phyloP scores from a whole-genome alignment of 345 rosid genomes.

The Gossypium anomalum region DNA sequence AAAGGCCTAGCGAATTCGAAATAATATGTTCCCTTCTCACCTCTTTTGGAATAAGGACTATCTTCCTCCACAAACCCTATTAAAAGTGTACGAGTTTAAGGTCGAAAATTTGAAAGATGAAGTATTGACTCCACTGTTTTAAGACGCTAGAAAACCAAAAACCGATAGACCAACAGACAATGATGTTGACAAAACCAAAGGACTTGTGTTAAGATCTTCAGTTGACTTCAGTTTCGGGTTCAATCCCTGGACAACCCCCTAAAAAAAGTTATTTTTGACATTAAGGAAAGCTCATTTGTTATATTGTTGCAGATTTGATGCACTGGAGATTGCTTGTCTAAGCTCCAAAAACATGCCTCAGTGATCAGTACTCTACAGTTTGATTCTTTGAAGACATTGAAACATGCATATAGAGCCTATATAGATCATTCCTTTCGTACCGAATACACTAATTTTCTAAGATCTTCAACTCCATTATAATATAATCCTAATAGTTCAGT shows the following conservation, averaged over 20 bases:
- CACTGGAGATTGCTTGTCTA: neutral
- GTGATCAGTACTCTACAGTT: neutral
- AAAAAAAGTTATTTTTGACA: neutral
- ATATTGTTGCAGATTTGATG: constrained; percentile 2
- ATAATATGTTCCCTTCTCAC: constrained; percentile 69
- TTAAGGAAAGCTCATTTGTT: neutral
- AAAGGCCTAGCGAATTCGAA: constrained; percentile 91
- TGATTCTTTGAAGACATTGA: neutral
- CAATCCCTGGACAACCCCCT: too few relatives aligned
- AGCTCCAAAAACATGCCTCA: neutral
- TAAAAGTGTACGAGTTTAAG: neutral
- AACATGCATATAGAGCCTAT: neutral
- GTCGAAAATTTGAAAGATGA: constrained; percentile 2
- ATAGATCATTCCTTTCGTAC: neutral
- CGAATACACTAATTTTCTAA: neutral
- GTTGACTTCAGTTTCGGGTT: too few relatives aligned
- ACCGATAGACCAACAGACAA: neutral
- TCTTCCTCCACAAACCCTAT: constrained; percentile 84
- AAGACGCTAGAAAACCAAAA: neutral
- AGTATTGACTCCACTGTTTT: neutral
- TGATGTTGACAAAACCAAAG: neutral
- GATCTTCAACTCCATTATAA: neutral
- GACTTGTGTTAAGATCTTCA: too few relatives aligned
- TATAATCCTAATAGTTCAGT: neutral
- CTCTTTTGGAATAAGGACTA: constrained; percentile 69